Base-by-base conservation (phyloP, 345 rosid species). In the Ceriops tagal region DNA sequence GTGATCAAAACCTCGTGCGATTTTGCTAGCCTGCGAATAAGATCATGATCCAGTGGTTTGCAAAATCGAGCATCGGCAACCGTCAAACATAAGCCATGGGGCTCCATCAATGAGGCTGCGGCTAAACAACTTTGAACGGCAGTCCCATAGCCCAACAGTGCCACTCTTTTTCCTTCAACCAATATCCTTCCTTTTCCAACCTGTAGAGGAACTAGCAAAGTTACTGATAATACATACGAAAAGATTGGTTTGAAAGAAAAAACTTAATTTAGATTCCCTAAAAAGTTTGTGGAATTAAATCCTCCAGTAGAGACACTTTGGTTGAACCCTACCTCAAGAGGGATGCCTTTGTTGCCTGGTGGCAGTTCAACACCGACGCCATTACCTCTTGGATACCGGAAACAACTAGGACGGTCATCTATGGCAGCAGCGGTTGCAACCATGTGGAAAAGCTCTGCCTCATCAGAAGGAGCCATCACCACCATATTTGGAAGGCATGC, bases 401-500 rank as follows among this genome's bases (percentile, higher is more conserved):
- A 89, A 76, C 99, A 95, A 81, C 96, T 88, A 53, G 99, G 99
- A 46, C 96, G 87, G 77, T 93, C 97, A 69, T 93, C 84, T 0
- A 93, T 91, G 47, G 93, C 87, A 24, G 88, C 92, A 68, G 99
- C 96, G 1, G 99, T 95, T 57, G 99, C 97, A 73, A 95, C 97
- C 88, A 95, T 91, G 80, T 95, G 83, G 73, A 88, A 95, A 49
- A 95, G 97, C 83, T 95, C 99, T 5, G 99, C 93, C 85, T 95
- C 99, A 55, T 95, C 97, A 0, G 97, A 81, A 70, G 99, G 97
- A 75, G 97, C 99, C 99, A 95, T 95, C 0, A 93, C 97, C 75
- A 95, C 93, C 99, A 95, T 95, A 71, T 95, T 91, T 6, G 99
- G 99, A 46, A 95, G 96, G 78, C 99, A 95, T 65, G 99, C 99